These are phyloP conservation scores for Aspergillus sclerotiicarbonarius DNA, from an alignment of 495 filamentous ascomycete genomes.

Conservation along the genomic window DNA sequence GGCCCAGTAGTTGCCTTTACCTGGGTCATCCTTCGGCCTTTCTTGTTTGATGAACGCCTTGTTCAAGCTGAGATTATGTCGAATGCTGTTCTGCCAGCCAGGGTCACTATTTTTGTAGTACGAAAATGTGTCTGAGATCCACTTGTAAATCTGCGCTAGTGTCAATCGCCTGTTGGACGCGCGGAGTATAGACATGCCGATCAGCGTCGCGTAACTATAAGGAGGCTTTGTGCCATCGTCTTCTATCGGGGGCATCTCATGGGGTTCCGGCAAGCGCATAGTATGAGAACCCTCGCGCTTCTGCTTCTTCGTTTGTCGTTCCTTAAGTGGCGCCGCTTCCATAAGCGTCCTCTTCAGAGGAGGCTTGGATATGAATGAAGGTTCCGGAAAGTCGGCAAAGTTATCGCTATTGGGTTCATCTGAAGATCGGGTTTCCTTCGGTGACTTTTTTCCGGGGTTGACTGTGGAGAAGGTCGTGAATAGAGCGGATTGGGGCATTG, in stretches of 20 bases:
- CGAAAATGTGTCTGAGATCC: conserved; percentile 91
- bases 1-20: conserved; percentile 98
- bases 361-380: conserved; percentile 58
- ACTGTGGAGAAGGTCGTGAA: conserved; percentile 61
- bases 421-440: conserved; percentile 66
- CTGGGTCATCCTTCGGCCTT: conserved; percentile 93
- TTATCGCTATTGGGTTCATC: conserved; percentile 49
- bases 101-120: conserved; percentile 81
- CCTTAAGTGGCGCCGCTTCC: conserved; percentile 73
- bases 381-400: conserved; percentile 52
- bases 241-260: conserved; percentile 73
- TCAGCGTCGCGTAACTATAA: conserved; percentile 92
- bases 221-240: conserved; percentile 88
- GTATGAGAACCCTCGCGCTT: conserved; percentile 46
- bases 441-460: conserved; percentile 28
- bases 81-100: conserved; percentile 98
- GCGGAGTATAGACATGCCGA: conserved; percentile 94
- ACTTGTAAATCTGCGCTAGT: conserved; percentile 97
- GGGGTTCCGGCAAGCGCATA: conserved; percentile 62
- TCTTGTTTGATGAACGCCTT: conserved; percentile 97
- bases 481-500: conserved; percentile 61
- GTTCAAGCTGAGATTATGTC: conserved; percentile 96
- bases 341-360: conserved; percentile 65
- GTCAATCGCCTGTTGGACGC: conserved; percentile 82
- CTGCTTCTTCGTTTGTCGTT: conserved; percentile 64